Base-by-base conservation (phyloP, 1,139 yeast species). In the Saccharomyces pastorianus region DNA sequence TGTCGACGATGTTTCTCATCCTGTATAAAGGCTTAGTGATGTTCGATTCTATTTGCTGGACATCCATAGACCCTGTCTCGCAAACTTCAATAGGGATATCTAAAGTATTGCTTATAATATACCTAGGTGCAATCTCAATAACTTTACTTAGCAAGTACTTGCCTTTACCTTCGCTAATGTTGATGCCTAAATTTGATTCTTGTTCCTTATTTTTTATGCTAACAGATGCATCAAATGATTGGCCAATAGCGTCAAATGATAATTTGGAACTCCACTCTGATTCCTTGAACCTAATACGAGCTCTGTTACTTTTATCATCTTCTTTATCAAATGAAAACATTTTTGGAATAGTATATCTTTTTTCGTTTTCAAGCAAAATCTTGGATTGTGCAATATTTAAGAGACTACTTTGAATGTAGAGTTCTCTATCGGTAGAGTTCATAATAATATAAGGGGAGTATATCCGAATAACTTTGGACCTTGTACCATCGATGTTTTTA, bases 201-300 rank as follows among this genome's bases (percentile, higher is more conserved):
- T 80, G 69, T 55, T 81, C 85, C 56, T 77, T 79, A 14, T 81
- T 82, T 47, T 76, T 75, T 1, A 85, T 64, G 49, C 81, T 83
- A 48, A 89, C 78, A 7, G 76, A 75, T 2, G 85, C 78, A 53
- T 89, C 95, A 48, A 80, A 78, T 0, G 84, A 76, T 61, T 89
- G 95, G 0, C 99, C 99, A 56, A 93, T 79, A 2, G 96, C 95
- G 67, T 91, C 97, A 64, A 93, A 83, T 68, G 96, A 85, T 49
- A 89, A 74, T 0, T 90, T 88, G 0, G 75, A 70, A 56, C 96
- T 87, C 83, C 88, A 81, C n/a, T 76, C 75, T 0, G 96, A 85
- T 54, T 87, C 88, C 2, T 80, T 88, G 32, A 88, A 75, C 57
- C 79, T 78, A 11, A 91, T 64, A n/a, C 78, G 68, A 0, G 95